Evolutionary conservation across 2,329 filamentous ascomycete species (phyloP).

Genomic region (Albophoma yamanashiensis): DNA sequence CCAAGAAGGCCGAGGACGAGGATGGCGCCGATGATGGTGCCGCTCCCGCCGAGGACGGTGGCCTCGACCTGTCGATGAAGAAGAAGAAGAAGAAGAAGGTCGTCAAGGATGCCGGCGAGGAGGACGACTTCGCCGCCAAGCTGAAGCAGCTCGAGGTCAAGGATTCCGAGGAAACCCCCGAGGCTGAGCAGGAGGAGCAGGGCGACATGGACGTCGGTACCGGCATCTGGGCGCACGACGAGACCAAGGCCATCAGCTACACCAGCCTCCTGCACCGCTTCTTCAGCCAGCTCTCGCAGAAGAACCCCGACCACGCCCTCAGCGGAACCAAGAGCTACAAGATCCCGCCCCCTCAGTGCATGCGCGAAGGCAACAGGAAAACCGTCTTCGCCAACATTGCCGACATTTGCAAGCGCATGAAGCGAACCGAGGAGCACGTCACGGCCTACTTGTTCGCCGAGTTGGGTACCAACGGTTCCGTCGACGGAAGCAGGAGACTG

Average conservation of each 20-base stretch:
- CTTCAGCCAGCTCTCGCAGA: conserved; percentile 87
- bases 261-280: conserved; percentile 79
- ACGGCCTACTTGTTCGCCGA: conserved; percentile 96
- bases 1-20: conserved; percentile 28
- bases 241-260: conserved; percentile 71
- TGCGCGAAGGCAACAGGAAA: conserved; percentile 99
- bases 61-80: conserved; percentile 53
- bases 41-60: conserved; percentile 40
- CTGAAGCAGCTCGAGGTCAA: conserved; percentile 53
- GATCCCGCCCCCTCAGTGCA: conserved; percentile 95
- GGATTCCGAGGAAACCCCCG: conserved; percentile 49
- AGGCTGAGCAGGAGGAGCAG: conserved; percentile 40
- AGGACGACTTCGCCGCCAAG: conserved; percentile 50
- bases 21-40: conserved; percentile 34
- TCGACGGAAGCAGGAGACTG: conserved; percentile 82
- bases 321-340: conserved; percentile 93
- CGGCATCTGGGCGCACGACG: conserved; percentile 81
- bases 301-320: conserved; percentile 91
- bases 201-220: conserved; percentile 83
- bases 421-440: conserved; percentile 95
- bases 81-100: conserved; percentile 68
- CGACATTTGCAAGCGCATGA: conserved; percentile 99
- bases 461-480: conserved; percentile 91
- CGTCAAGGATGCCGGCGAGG: conserved; percentile 52
- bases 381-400: conserved; percentile 99